Conservation (phyloP, 208 protist genomes). For the Angomonas desouzai region DNA sequence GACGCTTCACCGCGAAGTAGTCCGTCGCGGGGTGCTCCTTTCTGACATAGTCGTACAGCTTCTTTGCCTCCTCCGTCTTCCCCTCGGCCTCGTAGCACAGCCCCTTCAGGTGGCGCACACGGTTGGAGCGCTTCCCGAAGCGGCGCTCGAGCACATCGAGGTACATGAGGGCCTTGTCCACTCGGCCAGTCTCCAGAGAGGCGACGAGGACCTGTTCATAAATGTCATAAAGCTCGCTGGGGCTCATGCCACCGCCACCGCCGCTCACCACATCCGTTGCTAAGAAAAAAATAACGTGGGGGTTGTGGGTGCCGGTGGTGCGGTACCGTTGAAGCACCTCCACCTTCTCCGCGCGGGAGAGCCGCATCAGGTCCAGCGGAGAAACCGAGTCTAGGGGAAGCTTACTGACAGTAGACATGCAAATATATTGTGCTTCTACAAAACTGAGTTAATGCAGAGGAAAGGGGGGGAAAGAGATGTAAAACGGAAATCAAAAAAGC, state of each 20-base stretch:
- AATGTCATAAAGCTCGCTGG: conserved; percentile 52
- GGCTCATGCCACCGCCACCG: conserved; percentile 40
- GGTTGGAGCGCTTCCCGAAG: conserved; percentile 66
- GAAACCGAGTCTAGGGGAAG: conserved; percentile 43
- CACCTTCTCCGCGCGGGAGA: conserved; percentile 61
- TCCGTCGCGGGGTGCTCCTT: conserved; percentile 49
- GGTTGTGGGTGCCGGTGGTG: conserved; percentile 38
- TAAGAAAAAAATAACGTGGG: conserved; percentile 67
- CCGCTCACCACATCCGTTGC: conserved; percentile 72
- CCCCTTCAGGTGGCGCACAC: conserved; percentile 68
- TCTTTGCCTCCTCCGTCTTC: conserved; percentile 45
- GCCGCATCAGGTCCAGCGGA: conserved; percentile 70
- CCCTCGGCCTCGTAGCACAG: conserved; percentile 75
- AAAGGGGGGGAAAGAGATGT: conserved; percentile 7
- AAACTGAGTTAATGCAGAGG: not conserved
- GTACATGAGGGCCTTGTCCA: conserved; percentile 55
- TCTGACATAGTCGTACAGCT: conserved; percentile 51
- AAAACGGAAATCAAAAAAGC: no score
- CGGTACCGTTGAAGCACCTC: conserved; percentile 52
- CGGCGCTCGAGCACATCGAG: conserved; percentile 64
- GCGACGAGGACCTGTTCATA: conserved; percentile 81
- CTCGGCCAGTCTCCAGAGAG: conserved; percentile 66
- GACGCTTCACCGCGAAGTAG: conserved; percentile 60
- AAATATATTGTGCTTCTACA: not conserved
- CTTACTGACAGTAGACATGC: conserved; percentile 18